Evolutionary conservation across 2,329 filamentous ascomycete species (phyloP).

Genomic region (Dryadomyces quercus-mongolicae): DNA sequence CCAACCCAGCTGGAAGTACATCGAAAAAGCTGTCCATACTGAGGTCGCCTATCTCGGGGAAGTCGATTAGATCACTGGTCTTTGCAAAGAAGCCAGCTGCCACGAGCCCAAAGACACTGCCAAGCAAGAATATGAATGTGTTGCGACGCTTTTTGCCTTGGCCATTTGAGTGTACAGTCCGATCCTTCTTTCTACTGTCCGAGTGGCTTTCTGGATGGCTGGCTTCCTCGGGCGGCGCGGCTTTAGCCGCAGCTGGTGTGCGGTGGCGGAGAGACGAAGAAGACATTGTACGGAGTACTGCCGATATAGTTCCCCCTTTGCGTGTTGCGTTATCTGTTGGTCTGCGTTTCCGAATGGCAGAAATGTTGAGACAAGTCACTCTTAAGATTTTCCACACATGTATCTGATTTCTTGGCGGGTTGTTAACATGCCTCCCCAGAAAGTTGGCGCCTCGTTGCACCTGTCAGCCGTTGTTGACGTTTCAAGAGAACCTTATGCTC

Average conservation of each 20-base stretch:
- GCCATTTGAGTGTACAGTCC: neutral
- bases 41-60: constrained; percentile 57
- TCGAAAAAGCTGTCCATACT: constrained; percentile 82
- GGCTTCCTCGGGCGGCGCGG: neutral
- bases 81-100: constrained; percentile 82
- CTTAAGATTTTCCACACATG: too few species aligned
- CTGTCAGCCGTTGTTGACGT: too few species aligned
- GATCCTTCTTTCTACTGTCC: neutral
- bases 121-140: constrained; percentile 75
- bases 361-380: too few species aligned
- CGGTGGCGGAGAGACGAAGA: neutral
- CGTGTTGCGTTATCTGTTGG: neutral
- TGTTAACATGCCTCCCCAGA: too few species aligned
- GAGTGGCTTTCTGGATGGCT: too few species aligned
- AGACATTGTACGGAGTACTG: neutral
- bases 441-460: too few species aligned
- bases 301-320: too few species aligned
- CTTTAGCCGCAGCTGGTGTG: neutral
- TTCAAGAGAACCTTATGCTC: too few species aligned
- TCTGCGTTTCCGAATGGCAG: too few species aligned
- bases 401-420: too few species aligned
- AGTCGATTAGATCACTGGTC: constrained; percentile 77
- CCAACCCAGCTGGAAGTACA: constrained; percentile 72
- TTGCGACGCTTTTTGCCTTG: constrained; percentile 54
- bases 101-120: constrained; percentile 82